Percentiles rank a stretch among this genome's conserved stretches.
These are phyloP conservation scores for Hansenula sp. DNA, from an alignment of 1,139 yeast species.

Conservation along the genomic window DNA sequence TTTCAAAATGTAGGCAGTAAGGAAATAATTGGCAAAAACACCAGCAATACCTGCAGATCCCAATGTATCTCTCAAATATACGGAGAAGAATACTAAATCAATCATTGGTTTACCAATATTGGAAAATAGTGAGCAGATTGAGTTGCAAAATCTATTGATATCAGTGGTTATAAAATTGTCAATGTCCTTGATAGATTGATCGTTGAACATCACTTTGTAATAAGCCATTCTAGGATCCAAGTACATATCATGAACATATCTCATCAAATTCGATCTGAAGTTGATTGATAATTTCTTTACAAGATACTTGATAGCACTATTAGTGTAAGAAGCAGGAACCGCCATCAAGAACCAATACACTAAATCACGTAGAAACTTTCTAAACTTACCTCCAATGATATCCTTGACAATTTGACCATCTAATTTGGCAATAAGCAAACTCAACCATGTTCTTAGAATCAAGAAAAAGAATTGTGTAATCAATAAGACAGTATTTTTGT, in stretches of 20 bases:
- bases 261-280: conserved; percentile 77
- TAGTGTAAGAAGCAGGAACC: conserved; percentile 89
- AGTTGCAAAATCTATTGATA: conserved; percentile 74
- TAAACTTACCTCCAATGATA: conserved; percentile 78
- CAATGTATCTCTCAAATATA: conserved; percentile 77
- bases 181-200: conserved; percentile 37
- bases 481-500: conserved; percentile 64
- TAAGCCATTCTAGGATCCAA: conserved; percentile 78
- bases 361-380: conserved; percentile 70
- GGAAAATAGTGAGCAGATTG: conserved; percentile 80
- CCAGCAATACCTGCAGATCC: conserved; percentile 85
- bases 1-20: conserved; percentile 75
- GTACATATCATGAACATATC: conserved; percentile 89
- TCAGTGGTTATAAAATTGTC: conserved; percentile 84
- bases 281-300: conserved; percentile 76
- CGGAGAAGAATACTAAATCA: conserved; percentile 82
- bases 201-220: conserved; percentile 58
- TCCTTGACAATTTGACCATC: conserved; percentile 93
- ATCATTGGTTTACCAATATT: conserved; percentile 89
- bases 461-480: conserved; percentile 72
- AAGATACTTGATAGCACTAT: conserved; percentile 81
- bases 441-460: conserved; percentile 80
- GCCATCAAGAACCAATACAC: conserved; percentile 87
- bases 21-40: conserved; percentile 72
- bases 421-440: conserved; percentile 77